Evolutionary conservation across 768 basidiomycete species (phyloP), one percentile per base, ranked within the genome.

Genomic region (Boletellus emodensis): DNA sequence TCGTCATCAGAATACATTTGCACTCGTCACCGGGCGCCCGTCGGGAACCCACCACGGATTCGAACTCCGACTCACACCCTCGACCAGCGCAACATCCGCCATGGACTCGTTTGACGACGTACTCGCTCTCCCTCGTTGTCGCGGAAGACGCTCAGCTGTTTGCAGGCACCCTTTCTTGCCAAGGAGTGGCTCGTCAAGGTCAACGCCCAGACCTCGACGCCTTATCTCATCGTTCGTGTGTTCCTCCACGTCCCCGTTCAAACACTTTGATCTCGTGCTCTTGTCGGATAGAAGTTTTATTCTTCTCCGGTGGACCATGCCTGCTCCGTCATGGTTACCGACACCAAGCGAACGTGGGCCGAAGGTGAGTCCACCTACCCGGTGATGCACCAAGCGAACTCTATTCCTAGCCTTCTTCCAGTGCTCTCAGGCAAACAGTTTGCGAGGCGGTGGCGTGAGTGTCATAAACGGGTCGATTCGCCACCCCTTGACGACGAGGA

Each of bases 171-270:
- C 32, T 74, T 90, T 30, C 69, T 85, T 26, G 70, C 70, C 49
- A 85, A 82, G 63, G 86, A 89, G 65, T 90, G 88, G 88, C 73
- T 90, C 12, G 80, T 79, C 30, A 88, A 85, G 64, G 71, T 77
- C 44, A 83, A 89, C 61, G 71, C 72, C 34, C 71, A 71, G 40
- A 77, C 71, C 14, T 82, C 85, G 1, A 80, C 73, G 2, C 82
- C 87, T 32, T 90, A 89, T 68, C 77, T 90, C 56, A 70, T 89
- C 60, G 88, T 90, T 63, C 59, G 84, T 81, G 40, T 55, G 20
- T 35, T 30, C 43, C 41, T 46, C 43, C 32, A 33, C 48, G 46
- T 43, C 30, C 41, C 32, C 51, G 41, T 46, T 48, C 51, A 41
- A 38, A 24, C 34, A 41, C 37, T 39, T 42, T 61, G 44, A 52